Conservation (phyloP, 345 rosid genomes). For the Citrus mangshanensis region DNA sequence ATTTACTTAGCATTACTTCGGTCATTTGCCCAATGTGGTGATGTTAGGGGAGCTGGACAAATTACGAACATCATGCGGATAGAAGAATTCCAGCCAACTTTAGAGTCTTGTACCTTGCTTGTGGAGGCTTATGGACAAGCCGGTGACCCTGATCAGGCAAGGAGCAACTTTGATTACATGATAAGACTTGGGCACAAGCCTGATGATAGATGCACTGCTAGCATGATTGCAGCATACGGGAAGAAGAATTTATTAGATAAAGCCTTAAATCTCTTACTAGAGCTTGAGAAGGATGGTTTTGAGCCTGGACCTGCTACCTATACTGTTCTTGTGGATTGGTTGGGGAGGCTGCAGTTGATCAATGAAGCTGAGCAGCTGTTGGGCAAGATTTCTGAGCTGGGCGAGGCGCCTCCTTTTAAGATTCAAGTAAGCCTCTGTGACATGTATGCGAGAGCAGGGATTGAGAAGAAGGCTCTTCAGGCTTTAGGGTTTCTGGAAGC, state of each 20-base stretch:
- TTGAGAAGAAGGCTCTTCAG: constrained; percentile 86
- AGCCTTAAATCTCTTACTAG: constrained; percentile 63
- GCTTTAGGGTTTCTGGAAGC: constrained; percentile 59
- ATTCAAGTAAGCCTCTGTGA: constrained; percentile 73
- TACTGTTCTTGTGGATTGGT: constrained; percentile 75
- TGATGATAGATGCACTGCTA: constrained; percentile 57
- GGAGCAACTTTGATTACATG: constrained; percentile 55
- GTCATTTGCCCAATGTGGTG: constrained; percentile 52
- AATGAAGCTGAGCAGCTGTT: constrained; percentile 84
- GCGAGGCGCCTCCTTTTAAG: constrained; percentile 68
- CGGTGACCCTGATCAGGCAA: constrained; percentile 58
- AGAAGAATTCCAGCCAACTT: constrained; percentile 39
- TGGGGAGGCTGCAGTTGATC: constrained; percentile 57
- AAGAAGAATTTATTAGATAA: constrained; percentile 60
- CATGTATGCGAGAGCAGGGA: constrained; percentile 57
- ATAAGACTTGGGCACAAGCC: constrained; percentile 54
- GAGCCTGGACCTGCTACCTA: constrained; percentile 74
- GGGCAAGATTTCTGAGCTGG: constrained; percentile 66
- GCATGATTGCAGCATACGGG: constrained; percentile 62
- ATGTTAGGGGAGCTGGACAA: constrained; percentile 42
- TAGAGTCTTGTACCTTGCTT: constrained; percentile 56
- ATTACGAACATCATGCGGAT: constrained; percentile 44
- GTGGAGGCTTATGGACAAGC: constrained; percentile 54
- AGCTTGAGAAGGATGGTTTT: constrained; percentile 75
- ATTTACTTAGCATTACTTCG: constrained; percentile 67